These are phyloP conservation scores for Blastomyces parvus DNA, from an alignment of 2,329 filamentous ascomycete genomes.

Conservation along the genomic window DNA sequence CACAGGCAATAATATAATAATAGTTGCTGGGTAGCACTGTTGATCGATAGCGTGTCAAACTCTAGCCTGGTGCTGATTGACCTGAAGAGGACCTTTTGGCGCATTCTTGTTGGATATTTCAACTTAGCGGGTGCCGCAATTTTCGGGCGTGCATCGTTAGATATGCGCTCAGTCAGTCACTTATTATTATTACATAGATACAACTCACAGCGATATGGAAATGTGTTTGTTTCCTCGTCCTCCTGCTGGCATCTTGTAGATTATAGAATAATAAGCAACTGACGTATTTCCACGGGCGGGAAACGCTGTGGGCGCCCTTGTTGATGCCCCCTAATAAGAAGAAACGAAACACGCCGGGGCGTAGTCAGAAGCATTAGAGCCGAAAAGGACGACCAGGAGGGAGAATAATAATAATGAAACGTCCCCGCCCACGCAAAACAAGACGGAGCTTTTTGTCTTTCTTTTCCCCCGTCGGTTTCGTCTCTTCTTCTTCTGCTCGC, in stretches of 20 bases:
- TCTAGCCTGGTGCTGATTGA: neutral
- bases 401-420: neutral
- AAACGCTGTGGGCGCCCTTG: neutral
- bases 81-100: neutral
- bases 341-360: neutral
- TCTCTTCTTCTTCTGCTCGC: constrained; percentile 20
- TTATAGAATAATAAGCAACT: neutral
- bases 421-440: neutral
- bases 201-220: neutral
- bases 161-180: neutral
- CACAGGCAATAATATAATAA: neutral
- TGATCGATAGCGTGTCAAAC: constrained; percentile 1
- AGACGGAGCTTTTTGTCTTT: neutral
- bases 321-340: neutral
- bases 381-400: neutral
- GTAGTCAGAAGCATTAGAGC: neutral
- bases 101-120: neutral
- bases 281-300: neutral
- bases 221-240: neutral
- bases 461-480: constrained; percentile 19
- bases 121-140: neutral
- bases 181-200: too few species aligned
- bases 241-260: neutral
- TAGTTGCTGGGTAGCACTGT: neutral
- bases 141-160: constrained; percentile 2